Conservation (phyloP, 2,329 filamentous ascomycete species). For the Apiospora arundinis region DNA sequence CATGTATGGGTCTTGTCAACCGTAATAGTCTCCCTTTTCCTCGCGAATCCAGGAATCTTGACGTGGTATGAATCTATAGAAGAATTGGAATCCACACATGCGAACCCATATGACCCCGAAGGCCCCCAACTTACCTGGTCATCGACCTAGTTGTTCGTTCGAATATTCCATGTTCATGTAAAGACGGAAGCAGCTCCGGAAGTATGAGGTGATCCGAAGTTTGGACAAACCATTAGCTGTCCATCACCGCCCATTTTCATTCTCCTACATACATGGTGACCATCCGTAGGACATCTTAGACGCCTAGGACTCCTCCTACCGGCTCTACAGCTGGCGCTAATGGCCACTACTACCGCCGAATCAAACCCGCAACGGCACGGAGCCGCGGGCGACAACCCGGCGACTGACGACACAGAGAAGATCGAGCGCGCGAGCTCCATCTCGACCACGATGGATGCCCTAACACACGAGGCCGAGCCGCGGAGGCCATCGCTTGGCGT, state of each 20-base stretch:
- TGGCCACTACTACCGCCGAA: not conserved
- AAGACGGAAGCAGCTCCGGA: not conserved
- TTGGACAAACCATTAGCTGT: not conserved
- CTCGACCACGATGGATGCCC: constrained; percentile 21
- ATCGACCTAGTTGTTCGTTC: not conserved
- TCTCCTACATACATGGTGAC: not conserved
- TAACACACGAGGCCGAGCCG: not conserved
- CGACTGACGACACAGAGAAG: constrained; percentile 13
- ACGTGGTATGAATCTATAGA: not conserved
- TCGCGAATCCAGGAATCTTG: not conserved
- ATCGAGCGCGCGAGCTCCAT: constrained; percentile 22
- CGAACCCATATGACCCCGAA: not conserved
- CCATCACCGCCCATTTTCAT: not conserved
- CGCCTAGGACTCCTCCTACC: not conserved
- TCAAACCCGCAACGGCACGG: not conserved
- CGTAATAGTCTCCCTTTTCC: constrained; percentile 5
- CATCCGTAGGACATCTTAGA: not conserved
- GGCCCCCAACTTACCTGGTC: not conserved
- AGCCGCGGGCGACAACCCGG: not conserved
- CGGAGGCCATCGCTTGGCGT: constrained; percentile 18
- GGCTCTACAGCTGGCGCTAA: not conserved
- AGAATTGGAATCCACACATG: not conserved
- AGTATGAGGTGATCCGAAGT: constrained; percentile 10
- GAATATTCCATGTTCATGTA: not conserved
- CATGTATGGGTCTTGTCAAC: constrained; percentile 1